Percentiles rank a stretch among this genome's conserved stretches.
Conservation (phyloP, 2,329 filamentous ascomycete species). For the Nemania serpens region DNA sequence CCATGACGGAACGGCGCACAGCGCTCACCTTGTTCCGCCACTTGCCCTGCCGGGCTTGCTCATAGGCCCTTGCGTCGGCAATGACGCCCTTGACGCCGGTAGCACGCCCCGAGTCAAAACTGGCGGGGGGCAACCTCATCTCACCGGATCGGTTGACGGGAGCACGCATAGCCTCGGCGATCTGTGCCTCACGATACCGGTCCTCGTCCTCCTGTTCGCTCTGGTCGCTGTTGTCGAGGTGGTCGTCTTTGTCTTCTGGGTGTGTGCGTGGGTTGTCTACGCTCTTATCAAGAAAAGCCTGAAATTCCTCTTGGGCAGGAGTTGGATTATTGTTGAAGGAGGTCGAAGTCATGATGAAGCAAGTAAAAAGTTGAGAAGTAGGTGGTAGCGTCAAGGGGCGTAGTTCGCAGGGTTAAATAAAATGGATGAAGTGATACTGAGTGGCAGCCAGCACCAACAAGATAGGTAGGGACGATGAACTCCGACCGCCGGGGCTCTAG, state of each 20-base stretch:
- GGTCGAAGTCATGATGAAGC: conserved; percentile 51
- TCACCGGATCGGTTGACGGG: conserved; percentile 53
- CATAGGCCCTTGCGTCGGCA: conserved; percentile 78
- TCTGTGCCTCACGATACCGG: conserved; percentile 55
- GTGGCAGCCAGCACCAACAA: conserved; percentile 1
- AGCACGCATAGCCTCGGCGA: conserved; percentile 69
- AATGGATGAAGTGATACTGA: conserved; percentile 3
- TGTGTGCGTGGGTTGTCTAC: conserved; percentile 53
- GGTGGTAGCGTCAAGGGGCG: conserved; percentile 14
- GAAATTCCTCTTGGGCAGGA: conserved; percentile 69
- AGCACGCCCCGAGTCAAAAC: conserved; percentile 69
- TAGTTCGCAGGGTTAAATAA: conserved; percentile 25
- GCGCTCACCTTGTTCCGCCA: conserved; percentile 58
- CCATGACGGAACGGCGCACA: conserved; percentile 61
- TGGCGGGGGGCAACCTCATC: conserved; percentile 64
- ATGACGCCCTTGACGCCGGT: conserved; percentile 89
- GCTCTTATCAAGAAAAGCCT: conserved; percentile 64
- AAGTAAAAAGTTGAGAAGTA: conserved; percentile 7
- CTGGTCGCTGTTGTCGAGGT: conserved; percentile 49
- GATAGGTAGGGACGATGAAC: conserved; percentile 3
- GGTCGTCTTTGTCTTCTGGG: conserved; percentile 62
- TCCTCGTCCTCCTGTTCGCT: conserved; percentile 62
- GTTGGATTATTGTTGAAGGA: conserved; percentile 49
- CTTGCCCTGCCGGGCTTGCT: conserved; percentile 64
- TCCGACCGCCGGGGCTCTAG: conserved; percentile 9